Evolutionary conservation across 2,329 filamentous ascomycete species (phyloP).

Genomic region (Cladosporium austrohemisphaericum): DNA sequence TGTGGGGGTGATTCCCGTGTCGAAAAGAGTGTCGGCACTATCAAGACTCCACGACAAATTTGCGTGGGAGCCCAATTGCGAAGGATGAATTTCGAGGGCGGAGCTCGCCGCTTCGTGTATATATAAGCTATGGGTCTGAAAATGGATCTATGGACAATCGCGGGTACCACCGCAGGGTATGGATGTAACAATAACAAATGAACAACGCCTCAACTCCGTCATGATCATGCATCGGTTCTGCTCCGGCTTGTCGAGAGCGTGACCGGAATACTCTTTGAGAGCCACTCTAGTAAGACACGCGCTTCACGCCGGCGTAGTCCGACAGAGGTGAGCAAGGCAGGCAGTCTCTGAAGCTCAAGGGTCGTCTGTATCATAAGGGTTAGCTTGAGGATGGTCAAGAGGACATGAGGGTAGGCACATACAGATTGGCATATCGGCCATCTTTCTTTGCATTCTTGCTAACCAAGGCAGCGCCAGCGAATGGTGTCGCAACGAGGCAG

Average conservation of each 20-base stretch:
- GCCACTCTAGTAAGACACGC: not conserved
- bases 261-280: not conserved
- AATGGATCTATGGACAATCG: not conserved
- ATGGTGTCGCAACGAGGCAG: constrained; percentile 33
- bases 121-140: constrained; percentile 2
- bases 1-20: no score
- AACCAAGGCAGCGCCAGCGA: constrained; percentile 33
- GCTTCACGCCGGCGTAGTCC: constrained; percentile 30
- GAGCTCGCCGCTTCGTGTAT: not conserved
- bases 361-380: constrained; percentile 23
- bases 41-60: no score
- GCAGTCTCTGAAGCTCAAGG: constrained; percentile 35
- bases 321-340: constrained; percentile 32
- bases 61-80: no score
- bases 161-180: constrained; percentile 9
- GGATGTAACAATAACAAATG: constrained; percentile 3
- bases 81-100: not conserved
- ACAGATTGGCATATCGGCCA: constrained; percentile 31
- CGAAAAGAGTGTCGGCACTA: no score
- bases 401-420: constrained; percentile 12
- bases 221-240: constrained; percentile 5
- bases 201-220: constrained; percentile 9
- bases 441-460: constrained; percentile 31
- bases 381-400: constrained; percentile 7
- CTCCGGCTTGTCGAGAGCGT: not conserved